Conservation (phyloP, 2,329 filamentous ascomycete genomes). For the Ophiocordyceps australis region DNA sequence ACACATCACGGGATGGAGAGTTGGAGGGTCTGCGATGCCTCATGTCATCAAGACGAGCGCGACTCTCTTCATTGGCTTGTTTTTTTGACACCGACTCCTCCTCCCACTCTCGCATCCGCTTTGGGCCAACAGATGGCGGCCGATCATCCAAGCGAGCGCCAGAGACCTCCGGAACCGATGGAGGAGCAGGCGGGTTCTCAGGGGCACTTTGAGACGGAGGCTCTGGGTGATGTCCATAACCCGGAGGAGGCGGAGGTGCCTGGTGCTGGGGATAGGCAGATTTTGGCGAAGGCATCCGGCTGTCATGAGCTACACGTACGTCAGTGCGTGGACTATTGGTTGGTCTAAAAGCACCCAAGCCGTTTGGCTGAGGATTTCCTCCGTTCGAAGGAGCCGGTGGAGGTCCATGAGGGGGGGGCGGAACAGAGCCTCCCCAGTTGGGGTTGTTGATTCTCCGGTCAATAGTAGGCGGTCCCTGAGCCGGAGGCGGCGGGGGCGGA, state of each 20-base stretch:
- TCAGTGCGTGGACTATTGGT: constrained; percentile 70
- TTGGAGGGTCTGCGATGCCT: constrained; percentile 64
- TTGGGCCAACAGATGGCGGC: constrained; percentile 63
- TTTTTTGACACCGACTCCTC: constrained; percentile 68
- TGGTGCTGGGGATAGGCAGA: constrained; percentile 69
- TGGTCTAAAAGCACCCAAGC: constrained; percentile 51
- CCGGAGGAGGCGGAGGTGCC: constrained; percentile 17
- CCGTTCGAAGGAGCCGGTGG: constrained; percentile 18
- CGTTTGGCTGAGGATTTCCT: constrained; percentile 21
- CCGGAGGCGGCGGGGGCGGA: constrained; percentile 28
- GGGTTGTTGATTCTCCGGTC: constrained; percentile 40
- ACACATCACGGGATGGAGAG: constrained; percentile 47
- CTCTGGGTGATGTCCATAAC: constrained; percentile 57
- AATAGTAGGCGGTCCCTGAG: constrained; percentile 28
- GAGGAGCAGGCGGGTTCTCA: constrained; percentile 30
- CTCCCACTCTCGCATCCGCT: constrained; percentile 87
- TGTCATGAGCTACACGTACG: constrained; percentile 58
- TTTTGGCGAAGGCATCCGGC: constrained; percentile 79
- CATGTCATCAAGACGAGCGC: constrained; percentile 72
- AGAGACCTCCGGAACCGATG: constrained; percentile 43
- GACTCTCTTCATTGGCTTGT: constrained; percentile 71
- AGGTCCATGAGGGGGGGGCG: constrained; percentile 19
- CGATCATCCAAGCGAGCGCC: constrained; percentile 46
- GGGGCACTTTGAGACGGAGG: constrained; percentile 39
- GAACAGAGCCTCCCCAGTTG: constrained; percentile 37